Evolutionary conservation across 495 filamentous ascomycete genomes (phyloP).

Genomic region (Aspergillus steynii): DNA sequence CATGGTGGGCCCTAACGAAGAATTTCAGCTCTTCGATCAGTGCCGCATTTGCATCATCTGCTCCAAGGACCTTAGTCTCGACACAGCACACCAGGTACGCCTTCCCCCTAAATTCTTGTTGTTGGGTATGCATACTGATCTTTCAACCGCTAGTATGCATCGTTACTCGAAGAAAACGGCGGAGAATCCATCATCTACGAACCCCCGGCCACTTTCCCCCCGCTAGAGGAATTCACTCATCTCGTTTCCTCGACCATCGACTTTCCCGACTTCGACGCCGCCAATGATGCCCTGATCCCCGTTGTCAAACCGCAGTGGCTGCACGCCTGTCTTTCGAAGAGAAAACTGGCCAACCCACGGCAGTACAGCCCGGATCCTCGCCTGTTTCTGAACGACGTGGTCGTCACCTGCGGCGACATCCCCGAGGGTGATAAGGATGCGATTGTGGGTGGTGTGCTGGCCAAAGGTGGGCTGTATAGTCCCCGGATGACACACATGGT

Average conservation of each 20-base stretch:
- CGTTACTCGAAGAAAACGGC: constrained; percentile 50
- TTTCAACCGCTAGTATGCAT: constrained; percentile 32
- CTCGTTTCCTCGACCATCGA: constrained; percentile 83
- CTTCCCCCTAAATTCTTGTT: no score
- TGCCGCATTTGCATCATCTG: constrained; percentile 44
- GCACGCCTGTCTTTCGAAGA: constrained; percentile 61
- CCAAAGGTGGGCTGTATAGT: constrained; percentile 82
- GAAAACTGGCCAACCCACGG: constrained; percentile 71
- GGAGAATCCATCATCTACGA: constrained; percentile 51
- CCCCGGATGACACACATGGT: constrained; percentile 65
- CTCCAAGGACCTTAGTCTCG: constrained; percentile 49
- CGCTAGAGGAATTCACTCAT: constrained; percentile 68
- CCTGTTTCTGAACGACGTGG: constrained; percentile 83
- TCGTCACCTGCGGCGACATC: constrained; percentile 75
- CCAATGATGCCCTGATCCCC: constrained; percentile 72
- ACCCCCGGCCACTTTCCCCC: constrained; percentile 44
- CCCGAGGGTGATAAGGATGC: constrained; percentile 88
- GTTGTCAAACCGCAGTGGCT: constrained; percentile 87
- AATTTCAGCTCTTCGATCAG: constrained; percentile 42
- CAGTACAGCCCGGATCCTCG: constrained; percentile 88
- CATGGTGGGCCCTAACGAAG: constrained; percentile 34
- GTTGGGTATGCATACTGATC: constrained; percentile 25
- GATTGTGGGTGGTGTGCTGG: constrained; percentile 84
- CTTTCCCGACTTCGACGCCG: constrained; percentile 77
- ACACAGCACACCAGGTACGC: constrained; percentile 45